Evolutionary conservation across 768 basidiomycete species (phyloP), one percentile per base, ranked within the genome.

Genomic region (Pleurotus pulmonarius): DNA sequence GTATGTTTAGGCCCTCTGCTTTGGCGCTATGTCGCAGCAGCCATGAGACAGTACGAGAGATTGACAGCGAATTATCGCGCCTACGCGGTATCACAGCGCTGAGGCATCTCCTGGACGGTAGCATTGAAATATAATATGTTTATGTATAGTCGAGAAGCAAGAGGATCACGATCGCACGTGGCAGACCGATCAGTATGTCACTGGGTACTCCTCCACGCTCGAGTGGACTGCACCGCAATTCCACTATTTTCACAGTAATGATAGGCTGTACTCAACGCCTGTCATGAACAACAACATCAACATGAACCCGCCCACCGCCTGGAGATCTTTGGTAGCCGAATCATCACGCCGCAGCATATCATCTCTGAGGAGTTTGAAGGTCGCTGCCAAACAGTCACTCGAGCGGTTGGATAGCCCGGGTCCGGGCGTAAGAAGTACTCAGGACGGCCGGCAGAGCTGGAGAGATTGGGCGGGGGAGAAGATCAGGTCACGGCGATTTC

Each of bases 1-100:
- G 81, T 62, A 92, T 81, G n/a, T 69, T 62, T 5, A 92, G 61
- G 1, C 77, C 74, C 52, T 85, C 80, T 37, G 79, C 78, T 52
- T 74, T 72, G 11, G 88, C 86, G 0, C 87, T 88, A 63, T 92
- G 88, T 5, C 90, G 80, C 12, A 92, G 76, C n/a, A 92, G 70
- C 75, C 83, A 91, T 1, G 46, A 49, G n/a, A 58, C 1, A 34
- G 52, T 55, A 16, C 39, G 45, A 6, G 58, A 55, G 26, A 48
- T 22, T 29, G 29, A 29, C 26, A 29, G 26, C 26, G 26, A 29
- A 29, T 9, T 9, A 29, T 29, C 29, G 29, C 29, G 29, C 29
- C 11, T 29, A 29, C 29, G 8, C 29, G 29, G 29, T 29, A 9
- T 29, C 29, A 8, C 29, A 29, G 29, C 11, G 29, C 8, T 29